A percentile compares a stretch with the other conserved stretches of the same genome.
Conservation (phyloP, 2,329 filamentous ascomycete species). For the Juglanconis juglandina region DNA sequence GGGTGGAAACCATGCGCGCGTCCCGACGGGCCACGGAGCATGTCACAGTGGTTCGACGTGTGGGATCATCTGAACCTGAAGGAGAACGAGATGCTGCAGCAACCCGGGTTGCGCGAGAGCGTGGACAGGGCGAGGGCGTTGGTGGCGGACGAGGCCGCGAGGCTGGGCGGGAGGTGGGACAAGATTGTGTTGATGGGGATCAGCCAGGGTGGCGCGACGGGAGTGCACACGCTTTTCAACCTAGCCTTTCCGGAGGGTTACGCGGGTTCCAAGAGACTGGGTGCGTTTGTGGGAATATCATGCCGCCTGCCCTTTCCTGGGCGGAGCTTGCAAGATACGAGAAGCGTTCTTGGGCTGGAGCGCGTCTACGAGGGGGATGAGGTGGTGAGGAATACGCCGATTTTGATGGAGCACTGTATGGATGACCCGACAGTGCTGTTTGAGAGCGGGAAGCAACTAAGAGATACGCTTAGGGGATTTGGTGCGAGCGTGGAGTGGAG, state of each 20-base stretch:
- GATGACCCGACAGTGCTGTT: conserved; percentile 42
- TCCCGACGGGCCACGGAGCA: conserved; percentile 21
- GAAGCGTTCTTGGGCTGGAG: conserved; percentile 30
- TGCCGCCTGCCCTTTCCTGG: conserved; percentile 19
- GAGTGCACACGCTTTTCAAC: conserved; percentile 35
- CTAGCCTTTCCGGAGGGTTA: conserved; percentile 24
- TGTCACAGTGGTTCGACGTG: conserved; percentile 50
- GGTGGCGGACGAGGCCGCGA: conserved; percentile 32
- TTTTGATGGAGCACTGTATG: conserved; percentile 42
- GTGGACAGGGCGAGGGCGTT: conserved; percentile 31
- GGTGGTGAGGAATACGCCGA: conserved; percentile 39
- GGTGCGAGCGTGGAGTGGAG: conserved; percentile 37
- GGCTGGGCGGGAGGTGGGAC: conserved; percentile 35
- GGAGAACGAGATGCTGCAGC: conserved; percentile 41
- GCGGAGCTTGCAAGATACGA: conserved; percentile 5
- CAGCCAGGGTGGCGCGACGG: conserved; percentile 43
- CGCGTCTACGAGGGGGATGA: conserved; percentile 24
- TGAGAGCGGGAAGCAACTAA: conserved; percentile 31
- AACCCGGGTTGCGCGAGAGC: conserved; percentile 36
- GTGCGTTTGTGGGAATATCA: conserved; percentile 37
- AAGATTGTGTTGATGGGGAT: conserved; percentile 43
- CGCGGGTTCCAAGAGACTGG: conserved; percentile 19
- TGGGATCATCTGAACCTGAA: conserved; percentile 39
- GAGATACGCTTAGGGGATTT: conserved; percentile 31
- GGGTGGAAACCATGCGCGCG: conserved; percentile 25